phyloP scores from a whole-genome alignment of 495 filamentous ascomycete species.

The Apodospora peruviana region DNA sequence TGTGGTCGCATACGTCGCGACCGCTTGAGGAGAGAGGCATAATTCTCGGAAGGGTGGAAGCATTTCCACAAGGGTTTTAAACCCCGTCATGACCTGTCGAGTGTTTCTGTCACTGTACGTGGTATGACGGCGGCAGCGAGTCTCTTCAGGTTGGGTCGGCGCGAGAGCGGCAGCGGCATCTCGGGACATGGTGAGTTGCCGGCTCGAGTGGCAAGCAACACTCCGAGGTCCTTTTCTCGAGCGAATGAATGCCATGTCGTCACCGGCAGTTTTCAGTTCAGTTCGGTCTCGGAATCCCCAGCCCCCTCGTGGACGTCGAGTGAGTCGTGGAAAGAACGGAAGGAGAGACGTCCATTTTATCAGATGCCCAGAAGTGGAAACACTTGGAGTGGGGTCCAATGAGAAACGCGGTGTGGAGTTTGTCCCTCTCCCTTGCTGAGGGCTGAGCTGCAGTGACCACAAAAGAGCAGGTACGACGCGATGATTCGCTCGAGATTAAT shows the following conservation, averaged over 20 bases:
- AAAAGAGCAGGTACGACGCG: conserved; percentile 8
- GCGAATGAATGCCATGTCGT: not conserved
- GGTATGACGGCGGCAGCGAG: not conserved
- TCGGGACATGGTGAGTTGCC: not conserved
- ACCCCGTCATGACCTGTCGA: not conserved
- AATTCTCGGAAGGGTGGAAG: too few species aligned
- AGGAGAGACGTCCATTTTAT: not conserved
- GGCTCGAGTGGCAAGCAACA: not conserved
- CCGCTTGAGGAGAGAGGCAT: too few species aligned
- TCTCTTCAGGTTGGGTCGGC: not conserved
- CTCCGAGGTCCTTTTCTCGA: not conserved
- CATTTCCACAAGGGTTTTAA: not conserved
- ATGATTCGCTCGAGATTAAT: conserved; percentile 10
- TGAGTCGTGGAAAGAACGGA: not conserved
- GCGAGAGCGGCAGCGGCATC: not conserved
- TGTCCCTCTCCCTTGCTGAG: not conserved
- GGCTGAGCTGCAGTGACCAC: not conserved
- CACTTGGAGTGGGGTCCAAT: not conserved
- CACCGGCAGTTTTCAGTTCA: not conserved
- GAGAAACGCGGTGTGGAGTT: too few species aligned
- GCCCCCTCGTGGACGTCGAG: not conserved
- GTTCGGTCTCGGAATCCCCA: not conserved
- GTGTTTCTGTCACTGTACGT: not conserved
- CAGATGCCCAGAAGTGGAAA: not conserved
- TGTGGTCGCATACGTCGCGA: not conserved